Base-by-base conservation (phyloP, 148 eudicot species). In the Hydrangea macrophylla region DNA sequence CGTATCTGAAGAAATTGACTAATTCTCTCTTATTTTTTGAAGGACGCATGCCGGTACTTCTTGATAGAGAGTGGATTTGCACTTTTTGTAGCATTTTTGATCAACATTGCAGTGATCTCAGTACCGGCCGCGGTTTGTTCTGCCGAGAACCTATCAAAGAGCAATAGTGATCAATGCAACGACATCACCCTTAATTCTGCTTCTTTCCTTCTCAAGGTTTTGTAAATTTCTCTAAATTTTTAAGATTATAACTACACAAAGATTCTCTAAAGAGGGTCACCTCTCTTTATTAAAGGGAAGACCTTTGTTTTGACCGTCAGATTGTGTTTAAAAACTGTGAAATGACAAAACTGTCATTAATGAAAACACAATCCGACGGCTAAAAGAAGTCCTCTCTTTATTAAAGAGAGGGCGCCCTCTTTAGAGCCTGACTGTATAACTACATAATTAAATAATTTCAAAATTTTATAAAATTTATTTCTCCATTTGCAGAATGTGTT, bases 31-130 rank as follows among this genome's bases (percentile, higher is more conserved):
- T 5, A 10, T 18, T 25, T 60, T 59, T 70, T 81, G 70, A 78
- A 93, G 96, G 92, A 90, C 58, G 98, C 96, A 10, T 93, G 96
- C 69, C 80, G 82, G 66, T 93, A 68, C 80, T 93, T 88, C 75
- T 68, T 90, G 66, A 77, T 88, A 53, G 98, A 93, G 82, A 90
- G 95, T 36, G 90, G 96, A 37, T 78, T 93, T 39, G 98, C 98
- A 0, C 62, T 90, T 36, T 82, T 88, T 28, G 77, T 93, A 0
- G 96, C 98, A 6, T 86, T 93, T 54, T 61, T 90, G 66, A 93
- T 88, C 55, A 93, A 93, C 48, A 86, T 93, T 7, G 81, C 95
- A 0, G 67, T 93, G 2, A 70, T 93, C 9, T 75, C 98, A 36
- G 98, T 93, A 8, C 73, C 98, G 0, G 96, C 83, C 15, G 65